These are phyloP conservation scores for Parasarocladium wereldwijsianum DNA, from an alignment of 2,329 filamentous ascomycete species.

Conservation along the genomic window DNA sequence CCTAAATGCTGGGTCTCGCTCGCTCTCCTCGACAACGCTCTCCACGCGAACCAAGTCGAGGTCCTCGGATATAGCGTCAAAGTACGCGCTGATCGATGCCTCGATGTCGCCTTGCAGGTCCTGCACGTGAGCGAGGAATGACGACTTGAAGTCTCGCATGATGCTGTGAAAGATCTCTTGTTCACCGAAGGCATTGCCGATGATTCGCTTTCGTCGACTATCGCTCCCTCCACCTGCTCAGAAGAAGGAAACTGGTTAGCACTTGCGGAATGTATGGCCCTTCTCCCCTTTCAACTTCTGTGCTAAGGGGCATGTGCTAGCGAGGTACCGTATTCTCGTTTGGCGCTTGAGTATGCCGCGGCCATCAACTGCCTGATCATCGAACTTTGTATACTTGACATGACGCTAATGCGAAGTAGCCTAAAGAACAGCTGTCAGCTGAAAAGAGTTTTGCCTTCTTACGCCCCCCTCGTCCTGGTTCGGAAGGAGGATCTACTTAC, in stretches of 20 bases:
- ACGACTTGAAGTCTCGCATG: background rate
- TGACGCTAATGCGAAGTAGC: constrained; percentile 15
- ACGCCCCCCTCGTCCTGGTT: background rate
- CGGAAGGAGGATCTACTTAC: constrained; percentile 3
- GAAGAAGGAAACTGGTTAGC: background rate
- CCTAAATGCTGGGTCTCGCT: constrained; percentile 4
- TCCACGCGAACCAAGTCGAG: constrained; percentile 4
- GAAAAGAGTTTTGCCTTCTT: background rate
- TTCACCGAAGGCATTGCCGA: constrained; percentile 1
- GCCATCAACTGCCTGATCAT: constrained; percentile 22
- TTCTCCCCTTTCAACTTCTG: too few relatives aligned
- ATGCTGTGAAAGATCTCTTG: constrained; percentile 2
- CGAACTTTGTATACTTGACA: constrained; percentile 22
- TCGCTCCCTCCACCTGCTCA: constrained; percentile 3
- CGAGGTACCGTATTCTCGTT: constrained; percentile 15
- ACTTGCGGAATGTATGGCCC: background rate
- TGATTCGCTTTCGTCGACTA: constrained; percentile 4
- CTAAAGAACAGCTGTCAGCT: constrained; percentile 9
- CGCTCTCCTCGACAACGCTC: constrained; percentile 4
- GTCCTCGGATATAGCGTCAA: background rate
- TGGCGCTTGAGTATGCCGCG: constrained; percentile 16
- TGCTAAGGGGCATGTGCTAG: constrained; percentile 1
- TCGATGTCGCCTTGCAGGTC: background rate
- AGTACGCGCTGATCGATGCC: constrained; percentile 1
- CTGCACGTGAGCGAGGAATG: background rate